Conservation (phyloP, 73 alveolate genomes). For the Paramecium bursaria region DNA sequence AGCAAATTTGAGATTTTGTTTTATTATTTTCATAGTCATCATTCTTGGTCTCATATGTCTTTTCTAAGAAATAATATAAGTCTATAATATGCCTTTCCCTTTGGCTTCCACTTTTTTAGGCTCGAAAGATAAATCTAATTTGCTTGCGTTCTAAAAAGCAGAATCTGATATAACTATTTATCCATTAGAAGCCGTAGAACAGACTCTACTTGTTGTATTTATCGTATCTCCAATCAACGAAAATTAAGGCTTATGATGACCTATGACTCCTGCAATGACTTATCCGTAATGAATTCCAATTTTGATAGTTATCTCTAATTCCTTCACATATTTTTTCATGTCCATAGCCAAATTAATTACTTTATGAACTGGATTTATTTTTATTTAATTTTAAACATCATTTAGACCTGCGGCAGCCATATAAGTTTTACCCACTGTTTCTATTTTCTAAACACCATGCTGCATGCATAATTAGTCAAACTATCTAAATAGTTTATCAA, state of each 20-base stretch:
- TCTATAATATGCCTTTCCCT: constrained; percentile 72
- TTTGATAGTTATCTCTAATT: constrained; percentile 2
- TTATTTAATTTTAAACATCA: constrained; percentile 59
- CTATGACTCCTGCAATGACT: constrained; percentile 55
- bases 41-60: constrained; percentile 10
- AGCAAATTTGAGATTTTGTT: no score
- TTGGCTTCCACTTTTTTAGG: constrained; percentile 61
- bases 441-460: constrained; percentile 75
- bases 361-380: constrained; percentile 56
- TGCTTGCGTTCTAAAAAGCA: constrained; percentile 28
- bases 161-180: constrained; percentile 23
- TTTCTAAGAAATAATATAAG: constrained; percentile 28
- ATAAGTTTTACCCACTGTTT: constrained; percentile 89
- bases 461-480: constrained; percentile 79
- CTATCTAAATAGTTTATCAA: constrained; percentile 80
- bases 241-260: constrained; percentile 58
- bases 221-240: constrained; percentile 45
- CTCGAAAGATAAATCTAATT: neutral
- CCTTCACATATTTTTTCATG: constrained; percentile 24
- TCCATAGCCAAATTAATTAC: constrained; percentile 29
- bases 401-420: constrained; percentile 91
- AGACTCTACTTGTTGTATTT: constrained; percentile 52
- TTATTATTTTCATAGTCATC: neutral
- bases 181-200: constrained; percentile 3
- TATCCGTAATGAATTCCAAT: constrained; percentile 55